These are phyloP conservation scores for Aspergillus indologenus DNA, from an alignment of 495 filamentous ascomycete species.

Conservation along the genomic window DNA sequence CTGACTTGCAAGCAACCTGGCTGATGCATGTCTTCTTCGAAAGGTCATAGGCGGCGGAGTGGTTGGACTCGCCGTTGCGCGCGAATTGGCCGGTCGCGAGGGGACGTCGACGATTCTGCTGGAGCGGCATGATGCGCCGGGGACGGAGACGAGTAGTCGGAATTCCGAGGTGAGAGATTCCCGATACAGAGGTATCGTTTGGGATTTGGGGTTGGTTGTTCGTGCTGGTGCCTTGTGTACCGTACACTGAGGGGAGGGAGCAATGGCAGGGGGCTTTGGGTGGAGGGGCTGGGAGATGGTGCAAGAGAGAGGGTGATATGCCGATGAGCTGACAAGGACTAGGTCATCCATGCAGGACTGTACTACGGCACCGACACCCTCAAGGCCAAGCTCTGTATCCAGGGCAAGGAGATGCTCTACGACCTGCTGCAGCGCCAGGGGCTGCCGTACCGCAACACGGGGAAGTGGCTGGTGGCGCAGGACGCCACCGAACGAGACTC, in stretches of 20 bases:
- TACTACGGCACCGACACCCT: slow-evolving; percentile 79
- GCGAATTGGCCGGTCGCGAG: slow-evolving; percentile 62
- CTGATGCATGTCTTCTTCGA: not conserved
- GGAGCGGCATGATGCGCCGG: slow-evolving; percentile 72
- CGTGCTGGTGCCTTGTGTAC: no score
- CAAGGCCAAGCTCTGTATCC: slow-evolving; percentile 81
- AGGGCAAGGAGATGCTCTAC: slow-evolving; percentile 75
- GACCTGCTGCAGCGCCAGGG: slow-evolving; percentile 61
- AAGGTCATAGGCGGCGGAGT: slow-evolving; percentile 88
- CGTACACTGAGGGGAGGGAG: no score
- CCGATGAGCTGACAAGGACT: not conserved
- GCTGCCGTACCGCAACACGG: slow-evolving; percentile 70
- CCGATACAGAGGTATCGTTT: no score
- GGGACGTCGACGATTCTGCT: slow-evolving; percentile 72
- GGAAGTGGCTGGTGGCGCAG: slow-evolving; percentile 97
- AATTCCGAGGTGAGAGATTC: slow-evolving; percentile 77
- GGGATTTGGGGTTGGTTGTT: no score
- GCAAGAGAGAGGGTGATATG: not conserved
- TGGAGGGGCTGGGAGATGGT: not conserved
- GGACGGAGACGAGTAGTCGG: slow-evolving; percentile 87
- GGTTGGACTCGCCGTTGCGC: slow-evolving; percentile 86
- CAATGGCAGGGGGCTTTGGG: no score
- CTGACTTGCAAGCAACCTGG: no score
- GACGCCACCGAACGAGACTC: slow-evolving; percentile 62
- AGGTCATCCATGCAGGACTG: slow-evolving; percentile 94